Evolutionary conservation across 2,329 filamentous ascomycete genomes (phyloP).

Genomic region (Incumbomyces lentus): DNA sequence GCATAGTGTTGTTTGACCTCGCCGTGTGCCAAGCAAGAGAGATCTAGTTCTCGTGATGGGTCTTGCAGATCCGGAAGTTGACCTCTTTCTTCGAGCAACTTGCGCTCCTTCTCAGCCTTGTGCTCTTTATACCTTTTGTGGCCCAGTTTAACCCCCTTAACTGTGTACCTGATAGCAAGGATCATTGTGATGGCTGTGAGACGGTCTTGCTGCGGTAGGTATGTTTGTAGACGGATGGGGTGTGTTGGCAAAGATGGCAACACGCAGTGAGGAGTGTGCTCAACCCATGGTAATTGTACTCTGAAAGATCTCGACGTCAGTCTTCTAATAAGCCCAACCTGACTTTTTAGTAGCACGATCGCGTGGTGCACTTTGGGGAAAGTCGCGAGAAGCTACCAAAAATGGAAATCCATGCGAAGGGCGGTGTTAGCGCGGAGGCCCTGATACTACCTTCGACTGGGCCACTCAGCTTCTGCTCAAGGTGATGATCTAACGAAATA

Average conservation of each 20-base stretch:
- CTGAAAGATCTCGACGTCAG: too few species aligned
- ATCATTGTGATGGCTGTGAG: background rate
- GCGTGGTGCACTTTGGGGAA: background rate
- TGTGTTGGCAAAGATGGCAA: background rate
- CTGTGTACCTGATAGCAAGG: background rate
- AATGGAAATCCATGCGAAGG: background rate
- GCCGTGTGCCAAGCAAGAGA: background rate
- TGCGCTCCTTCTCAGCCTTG: conserved; percentile 3
- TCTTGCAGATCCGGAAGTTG: conserved; percentile 2
- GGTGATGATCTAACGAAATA: too few species aligned
- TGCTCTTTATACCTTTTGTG: conserved; percentile 2
- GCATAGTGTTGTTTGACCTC: background rate
- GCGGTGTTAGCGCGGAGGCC: background rate
- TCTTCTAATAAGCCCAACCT: too few species aligned
- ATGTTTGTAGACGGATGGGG: background rate
- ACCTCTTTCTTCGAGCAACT: background rate
- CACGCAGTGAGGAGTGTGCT: background rate
- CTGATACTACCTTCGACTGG: too few species aligned
- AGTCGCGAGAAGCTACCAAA: background rate
- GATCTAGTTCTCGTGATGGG: conserved; percentile 1
- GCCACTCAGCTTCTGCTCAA: too few species aligned
- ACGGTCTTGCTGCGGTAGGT: background rate
- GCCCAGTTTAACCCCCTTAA: conserved; percentile 1
- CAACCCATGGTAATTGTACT: background rate
- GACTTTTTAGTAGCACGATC: background rate